Evolutionary conservation across 768 basidiomycete genomes (phyloP).

Genomic region (Daedaleopsis sinensis): DNA sequence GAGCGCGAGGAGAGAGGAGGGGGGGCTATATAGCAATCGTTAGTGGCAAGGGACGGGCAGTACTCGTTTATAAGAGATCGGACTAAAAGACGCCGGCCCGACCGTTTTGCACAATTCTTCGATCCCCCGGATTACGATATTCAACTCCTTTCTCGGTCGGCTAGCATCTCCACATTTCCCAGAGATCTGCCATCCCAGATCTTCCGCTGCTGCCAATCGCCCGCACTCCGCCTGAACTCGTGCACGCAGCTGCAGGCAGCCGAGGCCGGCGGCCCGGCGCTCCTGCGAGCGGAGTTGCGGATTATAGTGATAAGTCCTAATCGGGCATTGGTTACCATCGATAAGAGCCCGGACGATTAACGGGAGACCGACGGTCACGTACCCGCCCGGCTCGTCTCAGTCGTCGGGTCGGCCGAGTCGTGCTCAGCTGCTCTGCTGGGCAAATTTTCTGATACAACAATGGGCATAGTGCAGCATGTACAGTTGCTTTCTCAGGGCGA

Average conservation of each 20-base stretch:
- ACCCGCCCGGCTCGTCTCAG: neutral
- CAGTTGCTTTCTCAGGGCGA: neutral
- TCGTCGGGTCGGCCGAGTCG: neutral
- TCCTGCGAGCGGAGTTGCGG: neutral
- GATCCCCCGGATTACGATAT: slow-evolving; percentile 10
- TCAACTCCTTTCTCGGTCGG: slow-evolving; percentile 5
- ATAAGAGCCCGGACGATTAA: slow-evolving; percentile 6
- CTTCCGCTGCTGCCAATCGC: too few species aligned
- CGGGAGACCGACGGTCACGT: neutral
- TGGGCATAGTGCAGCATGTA: neutral
- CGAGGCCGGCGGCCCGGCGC: too few species aligned
- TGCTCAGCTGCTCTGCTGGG: neutral
- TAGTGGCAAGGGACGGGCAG: neutral
- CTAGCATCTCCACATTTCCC: neutral
- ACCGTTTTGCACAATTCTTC: slow-evolving; percentile 6
- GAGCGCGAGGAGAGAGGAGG: slow-evolving; percentile 4
- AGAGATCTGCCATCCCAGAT: neutral
- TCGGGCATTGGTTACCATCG: slow-evolving; percentile 20
- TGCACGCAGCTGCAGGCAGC: neutral
- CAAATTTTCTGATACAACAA: slow-evolving; percentile 4
- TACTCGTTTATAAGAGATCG: slow-evolving; percentile 22
- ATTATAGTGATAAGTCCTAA: slow-evolving; percentile 15
- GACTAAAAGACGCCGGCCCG: slow-evolving; percentile 16
- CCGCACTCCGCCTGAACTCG: too few species aligned
- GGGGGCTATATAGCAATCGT: slow-evolving; percentile 1